Evolutionary conservation across 768 basidiomycete species (phyloP).

Genomic region (Rhodotorula toruloides): DNA sequence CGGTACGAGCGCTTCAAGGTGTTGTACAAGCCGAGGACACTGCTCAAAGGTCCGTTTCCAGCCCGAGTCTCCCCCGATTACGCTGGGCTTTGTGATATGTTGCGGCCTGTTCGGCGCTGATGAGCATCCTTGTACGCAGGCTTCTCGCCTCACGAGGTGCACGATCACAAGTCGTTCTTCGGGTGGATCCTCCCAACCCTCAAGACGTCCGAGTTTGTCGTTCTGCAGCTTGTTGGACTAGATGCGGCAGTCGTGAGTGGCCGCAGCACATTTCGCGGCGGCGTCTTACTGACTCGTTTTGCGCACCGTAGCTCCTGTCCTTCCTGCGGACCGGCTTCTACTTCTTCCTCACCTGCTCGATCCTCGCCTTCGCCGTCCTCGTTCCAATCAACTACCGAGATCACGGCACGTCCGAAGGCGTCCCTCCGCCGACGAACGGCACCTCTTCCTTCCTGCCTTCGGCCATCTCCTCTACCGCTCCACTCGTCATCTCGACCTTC

Average conservation of each 20-base stretch:
- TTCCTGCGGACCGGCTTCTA: slow-evolving; percentile 95
- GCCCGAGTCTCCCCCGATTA: neutral
- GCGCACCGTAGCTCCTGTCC: slow-evolving; percentile 64
- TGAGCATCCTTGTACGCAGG: slow-evolving; percentile 51
- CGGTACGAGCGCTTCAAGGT: slow-evolving; percentile 69
- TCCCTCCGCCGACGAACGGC: slow-evolving; percentile 37
- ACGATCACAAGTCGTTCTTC: slow-evolving; percentile 78
- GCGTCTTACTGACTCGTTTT: neutral
- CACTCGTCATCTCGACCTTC: slow-evolving; percentile 51
- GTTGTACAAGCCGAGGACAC: slow-evolving; percentile 85
- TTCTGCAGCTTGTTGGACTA: slow-evolving; percentile 91
- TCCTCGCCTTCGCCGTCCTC: slow-evolving; percentile 74
- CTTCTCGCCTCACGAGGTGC: slow-evolving; percentile 89
- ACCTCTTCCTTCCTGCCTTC: slow-evolving; percentile 4
- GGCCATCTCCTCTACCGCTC: slow-evolving; percentile 19
- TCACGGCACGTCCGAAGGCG: slow-evolving; percentile 52
- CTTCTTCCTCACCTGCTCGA: slow-evolving; percentile 77
- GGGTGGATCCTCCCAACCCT: slow-evolving; percentile 96
- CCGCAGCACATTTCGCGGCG: neutral
- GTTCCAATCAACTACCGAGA: slow-evolving; percentile 96
- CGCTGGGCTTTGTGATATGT: neutral
- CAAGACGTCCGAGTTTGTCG: slow-evolving; percentile 79
- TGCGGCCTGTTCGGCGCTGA: neutral
- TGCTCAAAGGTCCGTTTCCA: slow-evolving; percentile 68
- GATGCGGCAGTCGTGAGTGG: slow-evolving; percentile 86